These are phyloP conservation scores for Neltuma alba DNA, from an alignment of 306 rosid genomes.

Conservation along the genomic window DNA sequence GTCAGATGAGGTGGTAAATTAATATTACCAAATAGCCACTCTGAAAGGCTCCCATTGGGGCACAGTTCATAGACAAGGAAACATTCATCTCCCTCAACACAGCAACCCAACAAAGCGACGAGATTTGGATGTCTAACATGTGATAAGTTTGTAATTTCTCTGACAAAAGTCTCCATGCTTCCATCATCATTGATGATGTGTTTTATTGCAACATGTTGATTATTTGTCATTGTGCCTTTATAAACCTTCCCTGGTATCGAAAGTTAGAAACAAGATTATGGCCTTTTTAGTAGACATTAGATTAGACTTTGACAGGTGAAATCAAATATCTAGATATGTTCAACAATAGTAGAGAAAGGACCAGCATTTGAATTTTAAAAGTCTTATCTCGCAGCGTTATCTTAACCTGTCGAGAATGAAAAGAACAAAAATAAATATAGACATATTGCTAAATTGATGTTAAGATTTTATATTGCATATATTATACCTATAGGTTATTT, in stretches of 20 bases:
- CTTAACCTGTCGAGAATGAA: background rate
- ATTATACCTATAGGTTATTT: no score
- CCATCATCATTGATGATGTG: conserved; percentile 66
- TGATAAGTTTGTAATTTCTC: conserved; percentile 62
- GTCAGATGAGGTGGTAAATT: conserved; percentile 2
- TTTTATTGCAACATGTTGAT: conserved; percentile 59
- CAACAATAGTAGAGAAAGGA: background rate
- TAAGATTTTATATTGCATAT: background rate
- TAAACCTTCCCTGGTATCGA: conserved; percentile 59
- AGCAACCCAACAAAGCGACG: conserved; percentile 56
- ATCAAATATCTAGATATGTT: background rate
- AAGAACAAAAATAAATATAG: no score
- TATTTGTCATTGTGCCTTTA: conserved; percentile 52
- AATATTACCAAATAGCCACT: conserved; percentile 68
- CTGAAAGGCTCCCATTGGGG: conserved; percentile 61
- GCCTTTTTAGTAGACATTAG: background rate
- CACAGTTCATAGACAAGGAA: conserved; percentile 76
- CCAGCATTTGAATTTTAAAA: conserved; percentile 5
- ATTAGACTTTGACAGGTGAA: conserved; percentile 7
- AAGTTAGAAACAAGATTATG: background rate
- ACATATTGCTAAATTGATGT: background rate
- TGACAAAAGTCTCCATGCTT: conserved; percentile 53
- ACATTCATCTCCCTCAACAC: conserved; percentile 52
- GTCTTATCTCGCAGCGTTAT: background rate
- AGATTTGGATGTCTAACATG: conserved; percentile 64